Evolutionary conservation across 768 basidiomycete genomes (phyloP).

Genomic region (Russula foetens): DNA sequence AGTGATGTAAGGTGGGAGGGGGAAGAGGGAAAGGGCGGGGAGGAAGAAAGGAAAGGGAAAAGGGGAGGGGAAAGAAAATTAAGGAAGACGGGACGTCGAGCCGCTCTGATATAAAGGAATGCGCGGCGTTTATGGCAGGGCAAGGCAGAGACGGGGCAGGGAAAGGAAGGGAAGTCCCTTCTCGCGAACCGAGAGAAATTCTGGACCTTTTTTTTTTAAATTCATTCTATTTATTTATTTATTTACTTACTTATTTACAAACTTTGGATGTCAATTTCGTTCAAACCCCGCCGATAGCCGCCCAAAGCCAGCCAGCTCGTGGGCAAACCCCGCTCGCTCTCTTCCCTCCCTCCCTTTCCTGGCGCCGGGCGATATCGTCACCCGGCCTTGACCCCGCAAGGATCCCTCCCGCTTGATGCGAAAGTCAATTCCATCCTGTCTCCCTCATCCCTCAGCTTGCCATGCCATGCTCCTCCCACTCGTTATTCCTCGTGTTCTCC

Average conservation of each 20-base stretch:
- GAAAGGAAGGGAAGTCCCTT: neutral
- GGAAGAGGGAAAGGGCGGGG: neutral
- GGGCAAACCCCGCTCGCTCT: too few species aligned
- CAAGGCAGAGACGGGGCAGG: neutral
- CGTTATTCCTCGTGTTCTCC: neutral
- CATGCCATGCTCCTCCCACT: neutral
- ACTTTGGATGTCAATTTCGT: neutral
- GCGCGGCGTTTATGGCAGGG: conserved; percentile 12
- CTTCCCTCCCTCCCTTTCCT: neutral
- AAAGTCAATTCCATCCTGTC: too few species aligned
- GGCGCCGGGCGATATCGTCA: neutral
- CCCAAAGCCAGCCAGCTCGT: neutral
- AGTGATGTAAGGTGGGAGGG: neutral
- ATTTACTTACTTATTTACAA: neutral
- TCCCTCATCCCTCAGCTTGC: neutral
- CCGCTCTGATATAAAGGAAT: conserved; percentile 12
- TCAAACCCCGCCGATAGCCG: conserved; percentile 5
- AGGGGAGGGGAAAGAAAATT: neutral
- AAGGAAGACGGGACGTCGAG: conserved; percentile 7
- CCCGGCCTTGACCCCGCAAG: too few species aligned
- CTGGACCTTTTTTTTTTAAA: neutral
- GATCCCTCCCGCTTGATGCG: too few species aligned
- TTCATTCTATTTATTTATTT: neutral
- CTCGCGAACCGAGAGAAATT: neutral
- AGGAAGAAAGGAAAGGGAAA: neutral